Evolutionary conservation across 768 basidiomycete species (phyloP).

Genomic region (Amanita thiersii): DNA sequence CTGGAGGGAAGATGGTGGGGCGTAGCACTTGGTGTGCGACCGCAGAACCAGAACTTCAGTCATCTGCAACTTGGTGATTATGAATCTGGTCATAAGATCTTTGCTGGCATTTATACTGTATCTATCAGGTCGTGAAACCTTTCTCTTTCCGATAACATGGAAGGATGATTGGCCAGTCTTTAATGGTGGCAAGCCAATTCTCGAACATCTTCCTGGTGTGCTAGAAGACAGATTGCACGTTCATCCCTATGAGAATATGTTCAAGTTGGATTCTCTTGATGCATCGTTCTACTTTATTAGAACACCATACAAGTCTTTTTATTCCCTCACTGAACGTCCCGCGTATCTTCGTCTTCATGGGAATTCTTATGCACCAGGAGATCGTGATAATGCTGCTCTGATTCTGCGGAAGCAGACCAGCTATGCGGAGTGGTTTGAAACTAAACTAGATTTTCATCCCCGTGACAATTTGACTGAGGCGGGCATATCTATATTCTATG

Average conservation of each 20-base stretch:
- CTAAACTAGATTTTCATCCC: constrained; percentile 23
- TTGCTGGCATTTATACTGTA: background rate
- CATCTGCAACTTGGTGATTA: constrained; percentile 24
- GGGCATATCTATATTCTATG: constrained; percentile 27
- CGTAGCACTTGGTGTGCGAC: too few relatives aligned
- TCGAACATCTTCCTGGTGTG: too few relatives aligned
- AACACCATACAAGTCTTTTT: constrained; percentile 29
- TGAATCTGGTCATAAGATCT: background rate
- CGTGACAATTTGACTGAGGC: constrained; percentile 25
- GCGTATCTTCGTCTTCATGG: constrained; percentile 23
- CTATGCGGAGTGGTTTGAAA: constrained; percentile 30
- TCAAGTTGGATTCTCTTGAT: constrained; percentile 28
- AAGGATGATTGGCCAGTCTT: too few relatives aligned
- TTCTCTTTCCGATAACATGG: too few relatives aligned
- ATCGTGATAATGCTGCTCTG: constrained; percentile 28
- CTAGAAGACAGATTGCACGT: too few relatives aligned
- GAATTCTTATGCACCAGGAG: constrained; percentile 29
- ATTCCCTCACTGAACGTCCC: constrained; percentile 20
- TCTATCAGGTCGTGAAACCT: constrained; percentile 23
- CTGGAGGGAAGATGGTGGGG: constrained; percentile 31
- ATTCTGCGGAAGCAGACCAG: constrained; percentile 29
- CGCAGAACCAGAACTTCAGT: constrained; percentile 24
- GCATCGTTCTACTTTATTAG: constrained; percentile 28
- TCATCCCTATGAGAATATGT: too few relatives aligned
- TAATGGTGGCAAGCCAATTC: too few relatives aligned